Base-by-base conservation (phyloP, 352 stramenopile genomes). In the Phytophthora citricola region DNA sequence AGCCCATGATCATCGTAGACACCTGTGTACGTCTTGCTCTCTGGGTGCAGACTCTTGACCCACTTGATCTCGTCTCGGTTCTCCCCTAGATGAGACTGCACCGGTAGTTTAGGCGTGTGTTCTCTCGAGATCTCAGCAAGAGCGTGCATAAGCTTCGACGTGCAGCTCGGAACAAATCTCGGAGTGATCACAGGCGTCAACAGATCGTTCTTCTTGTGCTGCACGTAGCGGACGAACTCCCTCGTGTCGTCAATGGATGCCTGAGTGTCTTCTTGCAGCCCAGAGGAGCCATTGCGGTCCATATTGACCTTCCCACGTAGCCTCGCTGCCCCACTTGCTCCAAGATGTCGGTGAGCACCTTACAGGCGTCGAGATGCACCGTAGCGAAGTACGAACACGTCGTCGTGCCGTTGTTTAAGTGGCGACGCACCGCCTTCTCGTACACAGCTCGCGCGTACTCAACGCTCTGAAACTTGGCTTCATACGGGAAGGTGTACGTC, bases 241-340 rank as follows among this genome's bases (percentile, higher is more conserved):
- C 88, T 77, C 4, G 92, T 97, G 63, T 97, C 81, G 31, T 79
- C 39, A 40, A 98, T 80, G 20, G 88, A 97, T 48, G 80, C 61
- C 20, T 92, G 67, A 9, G 92, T 98, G 32, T 92, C 83, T 61
- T 99, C 95, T 10, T 79, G 71, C 58, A 98, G 89, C 31, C 83
- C 76, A 3, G 83, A 70, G 22, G 90, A 87, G 34, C 69, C 78
- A 66, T 98, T 98, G 50, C 93, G 89, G 75, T 99, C 96, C 96
- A 99, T 98, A 69, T 94, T 97, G 65, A 99, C 95, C 68, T 99
- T 99, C 38, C 95, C 8, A 98, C 76, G 73, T 91, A 94, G 0
- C 87, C 95, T 17, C 96, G 84, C 70, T 98, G 94, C 2, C 94
- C 94, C 5, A 82, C 57, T n/a, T 85, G 65, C 17, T 88, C 61